Percentiles rank a stretch among this genome's conserved stretches.
phyloP scores from a whole-genome alignment of 192 early-diverging fungal genomes.

The Backusella parvicylindrica region DNA sequence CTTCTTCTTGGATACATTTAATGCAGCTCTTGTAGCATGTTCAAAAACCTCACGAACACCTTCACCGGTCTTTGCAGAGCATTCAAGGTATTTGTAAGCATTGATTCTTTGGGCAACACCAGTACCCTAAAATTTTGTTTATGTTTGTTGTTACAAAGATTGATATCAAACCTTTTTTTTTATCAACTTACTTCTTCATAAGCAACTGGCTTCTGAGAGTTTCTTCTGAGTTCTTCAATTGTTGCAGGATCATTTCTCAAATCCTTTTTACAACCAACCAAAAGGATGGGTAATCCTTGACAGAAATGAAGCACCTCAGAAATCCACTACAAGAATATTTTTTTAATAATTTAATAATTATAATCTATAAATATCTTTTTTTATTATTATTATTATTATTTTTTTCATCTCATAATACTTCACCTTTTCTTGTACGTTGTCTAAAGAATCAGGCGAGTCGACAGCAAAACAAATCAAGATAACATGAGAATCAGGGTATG shows the following conservation, averaged over 20 bases:
- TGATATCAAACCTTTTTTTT: too few relatives aligned
- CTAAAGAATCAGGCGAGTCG: constrained; percentile 76
- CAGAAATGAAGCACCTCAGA: constrained; percentile 88
- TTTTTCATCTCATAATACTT: too few relatives aligned
- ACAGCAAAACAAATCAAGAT: constrained; percentile 93
- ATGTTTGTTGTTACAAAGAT: background rate
- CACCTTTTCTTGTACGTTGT: constrained; percentile 75
- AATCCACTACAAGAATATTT: constrained; percentile 63
- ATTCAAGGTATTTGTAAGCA: constrained; percentile 84
- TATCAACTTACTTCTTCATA: constrained; percentile 67
- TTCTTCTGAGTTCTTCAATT: constrained; percentile 74
- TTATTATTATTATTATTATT: too few relatives aligned
- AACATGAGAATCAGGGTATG: constrained; percentile 90
- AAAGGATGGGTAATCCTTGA: constrained; percentile 75
- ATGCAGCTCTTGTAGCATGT: constrained; percentile 80
- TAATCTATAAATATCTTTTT: too few relatives aligned
- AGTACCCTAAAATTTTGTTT: constrained; percentile 56
- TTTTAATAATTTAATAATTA: background rate
- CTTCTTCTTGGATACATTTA: constrained; percentile 41
- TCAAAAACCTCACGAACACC: constrained; percentile 89
- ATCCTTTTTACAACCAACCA: constrained; percentile 90
- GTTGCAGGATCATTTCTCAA: constrained; percentile 77
- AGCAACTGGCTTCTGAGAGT: constrained; percentile 71
- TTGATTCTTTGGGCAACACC: constrained; percentile 70
- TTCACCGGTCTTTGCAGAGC: constrained; percentile 72